Percentiles rank a stretch among this genome's conserved stretches.
These are phyloP conservation scores for Trichosporon sp. DNA, from an alignment of 1,284 basidiomycete genomes.

Conservation along the genomic window DNA sequence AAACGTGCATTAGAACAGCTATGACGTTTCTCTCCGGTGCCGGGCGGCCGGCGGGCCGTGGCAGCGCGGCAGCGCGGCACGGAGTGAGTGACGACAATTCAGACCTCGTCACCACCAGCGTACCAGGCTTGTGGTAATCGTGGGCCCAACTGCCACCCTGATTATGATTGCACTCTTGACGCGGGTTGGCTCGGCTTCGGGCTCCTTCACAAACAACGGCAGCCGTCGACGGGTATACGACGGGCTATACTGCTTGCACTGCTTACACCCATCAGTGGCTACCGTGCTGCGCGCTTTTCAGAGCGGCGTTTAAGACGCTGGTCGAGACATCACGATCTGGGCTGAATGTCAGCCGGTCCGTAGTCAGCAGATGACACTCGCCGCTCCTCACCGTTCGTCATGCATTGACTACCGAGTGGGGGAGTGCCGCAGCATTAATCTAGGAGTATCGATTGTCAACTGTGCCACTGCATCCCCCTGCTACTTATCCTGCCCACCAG, in stretches of 20 bases:
- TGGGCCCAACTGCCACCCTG: neutral
- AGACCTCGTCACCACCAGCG: conserved; percentile 18
- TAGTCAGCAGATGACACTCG: neutral
- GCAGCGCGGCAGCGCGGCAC: neutral
- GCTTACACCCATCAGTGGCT: no score
- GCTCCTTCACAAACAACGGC: neutral
- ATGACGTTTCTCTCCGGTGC: conserved; percentile 5
- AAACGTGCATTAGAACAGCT: conserved; percentile 1
- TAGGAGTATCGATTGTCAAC: neutral
- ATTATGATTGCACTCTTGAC: neutral
- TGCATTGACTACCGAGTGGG: neutral
- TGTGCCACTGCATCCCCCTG: neutral
- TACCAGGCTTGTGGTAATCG: neutral
- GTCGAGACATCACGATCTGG: neutral
- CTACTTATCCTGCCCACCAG: neutral
- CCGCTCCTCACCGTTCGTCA: neutral
- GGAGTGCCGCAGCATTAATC: conserved; percentile 2
- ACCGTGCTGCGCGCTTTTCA: neutral
- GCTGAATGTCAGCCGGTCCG: neutral
- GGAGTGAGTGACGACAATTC: conserved; percentile 5
- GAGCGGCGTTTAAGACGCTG: neutral
- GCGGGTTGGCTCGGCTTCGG: neutral
- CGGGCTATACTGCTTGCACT: neutral
- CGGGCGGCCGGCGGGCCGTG: neutral
- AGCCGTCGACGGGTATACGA: neutral